Conservation (phyloP, 108 stramenopile genomes). For the Skeletonema grethae region DNA sequence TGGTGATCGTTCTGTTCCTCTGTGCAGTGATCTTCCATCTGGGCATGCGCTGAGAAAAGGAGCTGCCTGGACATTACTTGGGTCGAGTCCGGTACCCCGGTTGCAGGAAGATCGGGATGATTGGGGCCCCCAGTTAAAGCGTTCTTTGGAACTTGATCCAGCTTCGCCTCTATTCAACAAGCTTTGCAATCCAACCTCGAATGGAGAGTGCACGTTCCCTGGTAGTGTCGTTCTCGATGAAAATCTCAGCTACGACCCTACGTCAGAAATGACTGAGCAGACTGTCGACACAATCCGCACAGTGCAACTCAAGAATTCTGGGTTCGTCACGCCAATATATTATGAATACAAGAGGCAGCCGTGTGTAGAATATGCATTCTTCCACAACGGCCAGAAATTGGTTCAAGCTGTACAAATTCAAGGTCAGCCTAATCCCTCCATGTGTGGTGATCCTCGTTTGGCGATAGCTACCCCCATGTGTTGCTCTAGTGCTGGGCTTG, state of each 20-base stretch:
- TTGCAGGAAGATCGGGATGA: constrained; percentile 33
- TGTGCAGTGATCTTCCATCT: constrained; percentile 50
- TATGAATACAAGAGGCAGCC: constrained; percentile 60
- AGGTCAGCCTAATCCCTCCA: neutral
- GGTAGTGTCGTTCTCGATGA: constrained; percentile 20
- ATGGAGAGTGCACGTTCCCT: constrained; percentile 24
- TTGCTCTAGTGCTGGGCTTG: neutral
- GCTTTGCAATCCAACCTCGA: constrained; percentile 23
- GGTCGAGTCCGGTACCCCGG: constrained; percentile 9
- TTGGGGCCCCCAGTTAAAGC: constrained; percentile 22
- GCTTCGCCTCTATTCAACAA: constrained; percentile 19
- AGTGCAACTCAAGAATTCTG: constrained; percentile 6
- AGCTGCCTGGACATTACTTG: constrained; percentile 23
- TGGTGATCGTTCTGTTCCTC: constrained; percentile 45
- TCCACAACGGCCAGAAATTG: constrained; percentile 34
- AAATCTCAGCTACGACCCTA: constrained; percentile 29
- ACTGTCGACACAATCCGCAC: constrained; percentile 45
- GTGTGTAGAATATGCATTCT: constrained; percentile 51
- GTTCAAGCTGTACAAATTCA: constrained; percentile 15
- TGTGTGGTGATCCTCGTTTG: constrained; percentile 40
- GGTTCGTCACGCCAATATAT: constrained; percentile 26
- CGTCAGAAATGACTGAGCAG: constrained; percentile 39
- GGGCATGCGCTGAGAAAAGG: constrained; percentile 42
- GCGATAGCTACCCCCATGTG: constrained; percentile 30
- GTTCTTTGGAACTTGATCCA: constrained; percentile 21